These are phyloP conservation scores for Ocimum tenuiflorum DNA, from an alignment of 257 asterid species.

Conservation along the genomic window DNA sequence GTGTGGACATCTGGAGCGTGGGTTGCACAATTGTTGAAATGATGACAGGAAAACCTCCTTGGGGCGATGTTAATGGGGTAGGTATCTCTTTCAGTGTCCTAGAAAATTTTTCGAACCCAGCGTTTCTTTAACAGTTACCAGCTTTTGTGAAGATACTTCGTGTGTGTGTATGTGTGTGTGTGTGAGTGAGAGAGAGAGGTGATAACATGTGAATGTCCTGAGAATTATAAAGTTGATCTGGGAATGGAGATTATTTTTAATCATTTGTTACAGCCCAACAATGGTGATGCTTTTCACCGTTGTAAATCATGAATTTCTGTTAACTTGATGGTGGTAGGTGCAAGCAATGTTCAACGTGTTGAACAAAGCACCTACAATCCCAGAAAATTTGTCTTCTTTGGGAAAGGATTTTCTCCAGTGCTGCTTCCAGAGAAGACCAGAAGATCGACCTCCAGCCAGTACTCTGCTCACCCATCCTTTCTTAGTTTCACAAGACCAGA, in stretches of 20 bases:
- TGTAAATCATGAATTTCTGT: not conserved
- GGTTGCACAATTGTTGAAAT: constrained; percentile 93
- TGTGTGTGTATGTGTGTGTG: too few relatives aligned
- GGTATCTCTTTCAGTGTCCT: not conserved
- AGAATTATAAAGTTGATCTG: not conserved
- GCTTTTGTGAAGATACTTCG: not conserved
- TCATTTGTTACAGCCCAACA: not conserved
- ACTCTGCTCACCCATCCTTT: constrained; percentile 66
- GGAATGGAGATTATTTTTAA: not conserved
- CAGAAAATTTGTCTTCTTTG: constrained; percentile 55
- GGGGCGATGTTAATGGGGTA: constrained; percentile 67
- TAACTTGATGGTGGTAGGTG: constrained; percentile 34
- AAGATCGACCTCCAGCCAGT: constrained; percentile 63
- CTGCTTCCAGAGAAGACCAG: constrained; percentile 70
- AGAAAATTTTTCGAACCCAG: not conserved
- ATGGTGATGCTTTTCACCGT: not conserved
- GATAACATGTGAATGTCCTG: too few relatives aligned
- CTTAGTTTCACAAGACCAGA: constrained; percentile 39
- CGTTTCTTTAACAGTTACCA: not conserved
- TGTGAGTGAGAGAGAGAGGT: not conserved
- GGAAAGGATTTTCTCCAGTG: constrained; percentile 68
- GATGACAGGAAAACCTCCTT: constrained; percentile 86
- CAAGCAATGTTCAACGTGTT: constrained; percentile 87
- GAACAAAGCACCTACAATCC: constrained; percentile 65
- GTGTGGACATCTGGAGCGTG: constrained; percentile 83